Percentiles rank a stretch among this genome's conserved stretches.
Evolutionary conservation across 2,329 filamentous ascomycete genomes (phyloP).

Genomic region (Septoria linicola): DNA sequence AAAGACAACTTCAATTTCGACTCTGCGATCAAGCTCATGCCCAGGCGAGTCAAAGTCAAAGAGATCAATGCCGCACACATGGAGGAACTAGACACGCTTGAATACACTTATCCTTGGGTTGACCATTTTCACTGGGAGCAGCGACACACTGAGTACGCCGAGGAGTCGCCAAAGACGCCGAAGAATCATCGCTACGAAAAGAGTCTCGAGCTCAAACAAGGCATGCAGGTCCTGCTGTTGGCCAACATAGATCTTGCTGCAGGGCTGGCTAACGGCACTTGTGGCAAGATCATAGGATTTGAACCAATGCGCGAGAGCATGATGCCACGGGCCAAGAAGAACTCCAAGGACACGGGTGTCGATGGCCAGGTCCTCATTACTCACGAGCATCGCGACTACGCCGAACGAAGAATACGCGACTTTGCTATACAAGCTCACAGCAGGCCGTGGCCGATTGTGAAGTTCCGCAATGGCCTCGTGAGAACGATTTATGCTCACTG

Average conservation of each 20-base stretch:
- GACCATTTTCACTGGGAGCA: conserved; percentile 10
- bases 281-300: conserved; percentile 47
- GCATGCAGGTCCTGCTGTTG: conserved; percentile 51
- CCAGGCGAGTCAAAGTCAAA: not conserved
- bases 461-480: conserved; percentile 51
- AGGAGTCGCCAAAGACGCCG: not conserved
- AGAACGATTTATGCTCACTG: conserved; percentile 54
- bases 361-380: conserved; percentile 1
- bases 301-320: not conserved
- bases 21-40: conserved; percentile 1
- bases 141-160: not conserved
- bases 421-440: conserved; percentile 43
- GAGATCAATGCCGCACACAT: conserved; percentile 5
- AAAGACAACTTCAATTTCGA: not conserved
- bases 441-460: conserved; percentile 49
- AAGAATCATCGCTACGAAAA: conserved; percentile 10
- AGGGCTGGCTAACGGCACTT: conserved; percentile 51
- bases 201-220: conserved; percentile 12
- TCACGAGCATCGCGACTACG: conserved; percentile 9
- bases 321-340: not conserved
- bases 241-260: conserved; percentile 48
- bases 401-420: conserved; percentile 4
- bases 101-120: conserved; percentile 2
- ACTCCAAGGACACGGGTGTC: not conserved
- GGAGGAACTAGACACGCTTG: not conserved